phyloP scores from a whole-genome alignment of 805 yeast species.

The Starmerella stellata region DNA sequence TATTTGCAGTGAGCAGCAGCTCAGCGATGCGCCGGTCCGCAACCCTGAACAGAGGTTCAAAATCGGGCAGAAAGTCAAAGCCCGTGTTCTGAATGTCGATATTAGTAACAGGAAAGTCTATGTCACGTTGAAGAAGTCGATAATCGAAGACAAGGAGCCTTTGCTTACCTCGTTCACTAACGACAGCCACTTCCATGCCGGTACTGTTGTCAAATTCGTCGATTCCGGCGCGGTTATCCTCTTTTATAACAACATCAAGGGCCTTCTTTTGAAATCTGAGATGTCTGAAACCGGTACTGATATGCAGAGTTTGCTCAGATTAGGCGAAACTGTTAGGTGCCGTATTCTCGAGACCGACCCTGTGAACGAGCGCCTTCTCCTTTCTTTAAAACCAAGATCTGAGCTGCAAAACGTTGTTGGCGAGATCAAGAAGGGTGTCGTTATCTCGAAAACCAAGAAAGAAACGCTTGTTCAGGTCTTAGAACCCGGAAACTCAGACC shows the following conservation, averaged over 20 bases:
- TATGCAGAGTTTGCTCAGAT: constrained; percentile 57
- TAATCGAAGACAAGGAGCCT: constrained; percentile 37
- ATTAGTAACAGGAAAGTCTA: constrained; percentile 31
- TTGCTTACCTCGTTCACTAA: constrained; percentile 31
- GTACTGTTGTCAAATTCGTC: constrained; percentile 52
- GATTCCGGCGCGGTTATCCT: constrained; percentile 68
- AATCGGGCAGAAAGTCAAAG: constrained; percentile 63
- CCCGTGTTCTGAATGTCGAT: constrained; percentile 23
- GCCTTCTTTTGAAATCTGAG: constrained; percentile 71
- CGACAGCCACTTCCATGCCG: constrained; percentile 40
- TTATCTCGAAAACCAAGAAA: constrained; percentile 62
- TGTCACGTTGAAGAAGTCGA: constrained; percentile 66
- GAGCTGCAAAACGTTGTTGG: constrained; percentile 5
- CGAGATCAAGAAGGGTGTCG: constrained; percentile 12
- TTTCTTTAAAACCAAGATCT: constrained; percentile 26
- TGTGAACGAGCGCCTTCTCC: constrained; percentile 38
- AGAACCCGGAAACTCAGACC: constrained; percentile 20
- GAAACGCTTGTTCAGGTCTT: constrained; percentile 46
- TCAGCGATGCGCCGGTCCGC: constrained; percentile 65
- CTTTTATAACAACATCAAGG: constrained; percentile 62
- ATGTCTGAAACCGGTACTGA: constrained; percentile 72
- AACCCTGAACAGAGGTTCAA: constrained; percentile 89
- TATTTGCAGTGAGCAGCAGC: constrained; percentile 51
- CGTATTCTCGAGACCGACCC: constrained; percentile 42
- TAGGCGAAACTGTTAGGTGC: constrained; percentile 71